phyloP scores from a whole-genome alignment of 176 grass and related monocot species.

The Tuctoria greenei region DNA sequence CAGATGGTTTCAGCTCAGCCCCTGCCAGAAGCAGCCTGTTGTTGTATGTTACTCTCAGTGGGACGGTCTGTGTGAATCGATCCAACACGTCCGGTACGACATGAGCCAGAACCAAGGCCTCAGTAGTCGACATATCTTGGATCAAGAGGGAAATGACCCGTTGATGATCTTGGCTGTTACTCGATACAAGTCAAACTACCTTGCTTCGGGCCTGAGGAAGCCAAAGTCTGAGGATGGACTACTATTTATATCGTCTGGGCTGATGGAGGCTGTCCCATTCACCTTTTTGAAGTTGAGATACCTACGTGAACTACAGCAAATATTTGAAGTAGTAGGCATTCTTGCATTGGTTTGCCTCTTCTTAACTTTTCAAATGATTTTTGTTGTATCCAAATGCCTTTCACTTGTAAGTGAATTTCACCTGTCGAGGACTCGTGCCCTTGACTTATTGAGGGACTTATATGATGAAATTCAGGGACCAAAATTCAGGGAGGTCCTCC shows the following conservation, averaged over 20 bases:
- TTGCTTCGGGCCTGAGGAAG: constrained; percentile 20
- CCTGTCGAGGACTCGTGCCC: constrained; percentile 9
- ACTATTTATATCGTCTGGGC: constrained; percentile 44
- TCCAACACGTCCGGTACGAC: constrained; percentile 70
- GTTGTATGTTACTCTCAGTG: constrained; percentile 34
- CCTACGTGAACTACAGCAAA: constrained; percentile 6
- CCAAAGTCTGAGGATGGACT: constrained; percentile 10
- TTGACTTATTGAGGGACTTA: neutral
- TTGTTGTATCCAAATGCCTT: neutral
- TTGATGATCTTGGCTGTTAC: constrained; percentile 26
- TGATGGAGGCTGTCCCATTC: constrained; percentile 54
- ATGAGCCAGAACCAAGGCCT: constrained; percentile 51
- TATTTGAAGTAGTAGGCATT: constrained; percentile 5
- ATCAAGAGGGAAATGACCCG: constrained; percentile 3
- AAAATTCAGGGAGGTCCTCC: too few species aligned
- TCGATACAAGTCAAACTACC: constrained; percentile 14
- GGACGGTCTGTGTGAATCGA: constrained; percentile 47
- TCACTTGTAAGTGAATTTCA: neutral
- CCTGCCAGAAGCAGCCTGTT: constrained; percentile 53
- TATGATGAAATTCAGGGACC: constrained; percentile 12
- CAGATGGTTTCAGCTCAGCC: constrained; percentile 63
- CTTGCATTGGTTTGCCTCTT: neutral
- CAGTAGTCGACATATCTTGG: constrained; percentile 12
- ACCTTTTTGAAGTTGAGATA: constrained; percentile 54
- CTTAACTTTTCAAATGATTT: neutral